Base-by-base conservation (phyloP, 148 eudicot species). In the Suaeda aralocaspica region DNA sequence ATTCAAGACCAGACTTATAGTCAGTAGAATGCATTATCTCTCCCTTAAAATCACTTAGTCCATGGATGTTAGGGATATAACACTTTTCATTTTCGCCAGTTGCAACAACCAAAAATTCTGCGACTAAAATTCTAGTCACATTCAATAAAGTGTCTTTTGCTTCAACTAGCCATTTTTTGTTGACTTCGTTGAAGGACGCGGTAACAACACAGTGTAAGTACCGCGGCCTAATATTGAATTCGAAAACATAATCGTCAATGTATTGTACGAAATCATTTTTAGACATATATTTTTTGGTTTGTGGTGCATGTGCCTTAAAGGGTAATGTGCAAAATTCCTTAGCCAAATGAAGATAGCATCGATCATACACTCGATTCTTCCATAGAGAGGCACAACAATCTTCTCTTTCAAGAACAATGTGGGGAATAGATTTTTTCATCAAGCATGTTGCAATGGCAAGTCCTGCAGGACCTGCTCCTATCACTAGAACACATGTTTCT, bases 331-430 rank as follows among this genome's bases (percentile, higher is more conserved):
- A 84, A 50, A 82, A 77, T 13, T 78, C 64, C n/a, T 84, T 87
- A 0, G 81, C 76, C 8, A 87, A 33, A 55, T 87, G 91, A 6
- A 87, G 88, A 28, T 79, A 79, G 13, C 82, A 70, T 0, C 87
- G 44, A 67, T 87, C 84, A 13, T 87, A 87, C 14, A 87, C 36
- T 18, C 75, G 55, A 55, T 87, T 83, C 28, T 76, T 82, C 87
- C 86, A 85, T 0, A 83, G 73, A 5, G 81, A 80, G 30, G 79
- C 80, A 21, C 29, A 77, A 48, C 92, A 85, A 71, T 85, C 87
- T 62, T 85, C 89, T 55, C 44, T 59, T 50, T 85, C 87, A 0
- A 87, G 70, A 14, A 87, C 49, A 4, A 87, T 28, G 50, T 70
- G 70, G 2, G 87, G 84, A 18, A 85, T 79, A 0, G 74, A 76